A percentile compares a stretch with the other conserved stretches of the same genome.
phyloP scores from a whole-genome alignment of 805 yeast species.

The Saccharomycopsis malanga region DNA sequence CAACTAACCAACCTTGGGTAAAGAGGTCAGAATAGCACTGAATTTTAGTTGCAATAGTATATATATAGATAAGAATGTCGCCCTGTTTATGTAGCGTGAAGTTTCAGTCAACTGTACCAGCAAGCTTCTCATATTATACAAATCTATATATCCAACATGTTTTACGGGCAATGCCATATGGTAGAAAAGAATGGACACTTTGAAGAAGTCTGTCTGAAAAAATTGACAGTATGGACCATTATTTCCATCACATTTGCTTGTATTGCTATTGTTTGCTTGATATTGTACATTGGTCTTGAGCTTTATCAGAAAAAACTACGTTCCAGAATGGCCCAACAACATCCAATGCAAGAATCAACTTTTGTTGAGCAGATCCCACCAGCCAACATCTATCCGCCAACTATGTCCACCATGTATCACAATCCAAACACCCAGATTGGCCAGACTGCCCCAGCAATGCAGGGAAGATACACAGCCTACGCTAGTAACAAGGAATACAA shows the following conservation, averaged over 20 bases:
- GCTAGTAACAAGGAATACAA: background rate
- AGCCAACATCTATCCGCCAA: background rate
- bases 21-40: background rate
- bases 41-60: background rate
- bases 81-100: background rate
- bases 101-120: background rate
- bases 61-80: background rate
- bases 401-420: background rate
- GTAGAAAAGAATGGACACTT: background rate
- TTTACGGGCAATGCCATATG: background rate
- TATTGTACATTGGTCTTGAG: background rate
- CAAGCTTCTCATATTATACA: background rate
- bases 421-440: background rate
- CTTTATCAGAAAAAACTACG: background rate
- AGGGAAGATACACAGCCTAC: background rate
- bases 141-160: background rate
- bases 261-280: conserved; percentile 1
- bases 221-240: conserved; percentile 6
- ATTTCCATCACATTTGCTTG: conserved; percentile 2
- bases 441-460: background rate
- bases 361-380: background rate
- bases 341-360: background rate
- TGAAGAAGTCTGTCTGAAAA: background rate
- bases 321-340: background rate
- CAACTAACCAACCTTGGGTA: too few species aligned